Base-by-base conservation (phyloP, 208 protist species). In the Trypanosoma theileri region DNA sequence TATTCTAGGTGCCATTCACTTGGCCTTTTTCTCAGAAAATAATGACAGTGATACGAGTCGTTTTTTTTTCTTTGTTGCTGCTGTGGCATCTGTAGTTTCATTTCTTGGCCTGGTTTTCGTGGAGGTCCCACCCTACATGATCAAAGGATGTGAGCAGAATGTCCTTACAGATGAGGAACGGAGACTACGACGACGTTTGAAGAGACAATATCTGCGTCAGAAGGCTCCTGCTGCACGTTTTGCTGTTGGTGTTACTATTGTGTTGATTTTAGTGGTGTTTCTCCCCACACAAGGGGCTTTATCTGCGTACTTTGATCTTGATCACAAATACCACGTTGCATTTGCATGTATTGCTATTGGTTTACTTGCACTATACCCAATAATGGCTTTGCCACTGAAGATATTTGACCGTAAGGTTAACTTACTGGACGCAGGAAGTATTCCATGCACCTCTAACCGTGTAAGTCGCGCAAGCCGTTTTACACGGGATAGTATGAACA, bases 31-130 rank as follows among this genome's bases (percentile, higher is more conserved):
- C 46, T 26, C 24, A 51, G 76, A 77, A 31, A 53, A 77, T 19
- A 60, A 76, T 66, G 81, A 84, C 12, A 54, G 65, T 31, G 62
- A 80, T 71, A 75, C 78, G 21, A 71, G 56, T 14, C 68, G 60
- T 12, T 91, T 92, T 53, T 92, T 94, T 45, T 85, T 82, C 62
- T 86, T 87, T 52, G 64, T 90, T 59, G 54, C 85, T 0, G 55
- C 73, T 0, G 74, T 77, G 26, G 67, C 74, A 10, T 74, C 64
- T 13, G 22, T 86, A 16, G 69, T 75, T 1, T 79, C 75, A 4
- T 35, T 91, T 22, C 55, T 90, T 9, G 80, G 73, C 26, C 53
- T 77, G 10, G 31, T 94, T 4, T 90, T 90, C 63, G 68, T 94
- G 4, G 66, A 85, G 42, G 75, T 88, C 1, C 89, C 89, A 17